Evolutionary conservation across 176 grass and related monocot genomes (phyloP), one percentile per base, ranked within the genome.

Genomic region (Hsuehochloa calcarea): DNA sequence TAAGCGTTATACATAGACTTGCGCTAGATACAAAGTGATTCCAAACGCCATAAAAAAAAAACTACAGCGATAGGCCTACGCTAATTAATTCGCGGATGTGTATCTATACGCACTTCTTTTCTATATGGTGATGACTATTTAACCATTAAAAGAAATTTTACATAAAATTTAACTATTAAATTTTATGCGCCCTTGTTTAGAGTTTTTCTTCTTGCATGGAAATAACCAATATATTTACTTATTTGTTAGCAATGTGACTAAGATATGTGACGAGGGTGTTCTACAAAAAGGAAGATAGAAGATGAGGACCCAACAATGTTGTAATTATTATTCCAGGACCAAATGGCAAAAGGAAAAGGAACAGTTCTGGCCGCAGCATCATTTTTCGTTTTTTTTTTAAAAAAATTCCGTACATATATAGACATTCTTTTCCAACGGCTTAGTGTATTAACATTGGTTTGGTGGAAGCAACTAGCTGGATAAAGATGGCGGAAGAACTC

Each of bases 401-500:
- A 15, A 17, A 46, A 63, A 1, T 58, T 4, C 37, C 17, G 23
- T 12, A 59, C 27, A 67, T 10, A 59, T 58, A 0, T 16, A 20
- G 11, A 46, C 6, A 47, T 40, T 67, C 13, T 50, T 27, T 68
- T 67, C n/a, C 63, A 40, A 25, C 34, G 7, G 27, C 14, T 47
- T 85, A 68, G 82, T 29, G 3, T 84, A 67, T 84, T 84, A 84
- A 74, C 15, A 54, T 44, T 40, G 38, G 12, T 85, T 50, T 68
- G 39, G 61, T 75, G 50, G 62, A 39, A 66, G 59, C 43, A 70
- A 4, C 17, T 34, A n/a, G 64, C 27, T 70, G 37, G 29, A 27
- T 65, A 58, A 7, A 40, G 3, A 72, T 29, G 38, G 66, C 23
- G 6, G 70, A 74, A 60, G 27, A 39, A 50, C 55, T 65, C 49